Percentiles rank a stretch among this genome's conserved stretches.
Conservation (phyloP, 768 basidiomycete genomes). For the Mycena chlorophos region DNA sequence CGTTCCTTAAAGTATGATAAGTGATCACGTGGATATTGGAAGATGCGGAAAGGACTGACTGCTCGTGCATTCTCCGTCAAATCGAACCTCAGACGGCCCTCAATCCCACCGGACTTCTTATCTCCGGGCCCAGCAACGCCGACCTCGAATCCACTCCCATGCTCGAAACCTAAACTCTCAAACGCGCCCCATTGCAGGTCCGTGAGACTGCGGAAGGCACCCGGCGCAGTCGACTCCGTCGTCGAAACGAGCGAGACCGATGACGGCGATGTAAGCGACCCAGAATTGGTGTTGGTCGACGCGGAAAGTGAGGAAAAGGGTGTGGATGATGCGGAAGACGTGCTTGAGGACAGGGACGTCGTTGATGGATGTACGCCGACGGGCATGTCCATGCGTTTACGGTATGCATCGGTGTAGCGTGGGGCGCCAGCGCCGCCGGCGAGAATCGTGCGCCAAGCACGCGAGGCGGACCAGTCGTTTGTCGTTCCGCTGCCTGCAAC, state of each 20-base stretch:
- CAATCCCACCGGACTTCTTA: slow-evolving; percentile 39
- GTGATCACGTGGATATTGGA: not conserved
- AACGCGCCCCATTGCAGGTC: slow-evolving; percentile 94
- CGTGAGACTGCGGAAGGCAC: slow-evolving; percentile 76
- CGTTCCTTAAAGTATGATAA: slow-evolving; percentile 47
- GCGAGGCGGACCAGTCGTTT: slow-evolving; percentile 16
- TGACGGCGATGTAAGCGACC: slow-evolving; percentile 24
- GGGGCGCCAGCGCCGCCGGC: slow-evolving; percentile 20
- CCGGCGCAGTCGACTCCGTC: slow-evolving; percentile 51
- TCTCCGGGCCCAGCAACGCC: slow-evolving; percentile 59
- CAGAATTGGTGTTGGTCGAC: too few relatives aligned
- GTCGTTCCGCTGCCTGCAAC: slow-evolving; percentile 14
- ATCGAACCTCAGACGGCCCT: slow-evolving; percentile 88
- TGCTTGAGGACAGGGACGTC: slow-evolving; percentile 5
- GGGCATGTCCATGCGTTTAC: slow-evolving; percentile 23
- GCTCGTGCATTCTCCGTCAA: slow-evolving; percentile 83
- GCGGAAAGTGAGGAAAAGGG: not conserved
- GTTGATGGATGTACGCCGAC: slow-evolving; percentile 18
- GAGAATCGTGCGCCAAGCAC: slow-evolving; percentile 15
- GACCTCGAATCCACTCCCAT: slow-evolving; percentile 61
- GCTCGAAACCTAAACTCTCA: slow-evolving; percentile 78
- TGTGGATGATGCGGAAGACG: not conserved
- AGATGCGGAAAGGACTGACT: slow-evolving; percentile 33
- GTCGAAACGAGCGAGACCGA: slow-evolving; percentile 27
- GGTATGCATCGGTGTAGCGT: slow-evolving; percentile 28